These are phyloP conservation scores for Beauveria medogensis DNA, from an alignment of 2,329 filamentous ascomycete genomes.

Conservation along the genomic window DNA sequence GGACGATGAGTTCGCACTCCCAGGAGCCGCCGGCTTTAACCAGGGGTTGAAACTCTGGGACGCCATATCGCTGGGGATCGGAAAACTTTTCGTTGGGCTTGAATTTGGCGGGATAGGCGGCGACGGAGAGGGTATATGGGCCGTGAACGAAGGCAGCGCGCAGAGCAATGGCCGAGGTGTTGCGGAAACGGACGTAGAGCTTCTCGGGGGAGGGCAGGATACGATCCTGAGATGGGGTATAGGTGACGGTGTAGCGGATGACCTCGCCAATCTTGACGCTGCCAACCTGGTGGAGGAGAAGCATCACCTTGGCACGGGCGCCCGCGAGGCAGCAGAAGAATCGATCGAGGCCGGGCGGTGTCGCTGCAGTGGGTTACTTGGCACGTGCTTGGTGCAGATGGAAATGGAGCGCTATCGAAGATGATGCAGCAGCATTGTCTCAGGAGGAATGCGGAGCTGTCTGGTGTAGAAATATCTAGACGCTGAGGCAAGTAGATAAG, in stretches of 20 bases:
- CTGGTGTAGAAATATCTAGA: not conserved
- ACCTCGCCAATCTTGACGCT: constrained; percentile 92
- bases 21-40: constrained; percentile 89
- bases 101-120: constrained; percentile 77
- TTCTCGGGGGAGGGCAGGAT: constrained; percentile 78
- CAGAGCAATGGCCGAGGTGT: constrained; percentile 81
- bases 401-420: not conserved
- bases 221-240: constrained; percentile 80
- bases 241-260: constrained; percentile 84
- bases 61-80: constrained; percentile 60
- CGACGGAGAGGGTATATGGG: constrained; percentile 82
- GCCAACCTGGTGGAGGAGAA: constrained; percentile 84
- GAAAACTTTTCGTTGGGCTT: constrained; percentile 73
- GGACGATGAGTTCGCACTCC: constrained; percentile 71
- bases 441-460: not conserved
- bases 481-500: not conserved
- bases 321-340: constrained; percentile 1
- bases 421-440: not conserved
- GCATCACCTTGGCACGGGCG: constrained; percentile 47
- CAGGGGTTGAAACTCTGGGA: constrained; percentile 91
- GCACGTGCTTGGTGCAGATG: constrained; percentile 9
- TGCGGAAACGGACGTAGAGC: constrained; percentile 82
- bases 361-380: not conserved
- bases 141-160: constrained; percentile 95
- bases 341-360: not conserved